Conservation (phyloP, 2,329 filamentous ascomycete species). For the Monosporascus sp. region DNA sequence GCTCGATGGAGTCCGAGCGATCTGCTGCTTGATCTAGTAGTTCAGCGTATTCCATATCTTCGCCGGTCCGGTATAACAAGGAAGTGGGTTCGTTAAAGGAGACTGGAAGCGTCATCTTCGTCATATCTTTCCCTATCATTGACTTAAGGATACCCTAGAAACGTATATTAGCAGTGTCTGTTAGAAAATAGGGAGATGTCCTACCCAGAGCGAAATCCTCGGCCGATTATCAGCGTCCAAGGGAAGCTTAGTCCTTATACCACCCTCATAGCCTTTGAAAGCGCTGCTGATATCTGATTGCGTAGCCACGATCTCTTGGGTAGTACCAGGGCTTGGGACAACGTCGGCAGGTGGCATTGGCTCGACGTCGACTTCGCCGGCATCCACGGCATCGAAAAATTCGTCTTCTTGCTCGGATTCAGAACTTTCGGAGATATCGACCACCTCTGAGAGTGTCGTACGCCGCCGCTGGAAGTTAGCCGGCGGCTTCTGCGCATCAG, state of each 20-base stretch:
- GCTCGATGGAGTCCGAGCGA: conserved; percentile 79
- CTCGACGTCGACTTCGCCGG: conserved; percentile 80
- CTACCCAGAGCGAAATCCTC: conserved; percentile 92
- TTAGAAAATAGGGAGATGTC: conserved; percentile 26
- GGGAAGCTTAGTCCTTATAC: conserved; percentile 71
- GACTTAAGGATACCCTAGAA: conserved; percentile 87
- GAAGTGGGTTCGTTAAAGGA: conserved; percentile 99
- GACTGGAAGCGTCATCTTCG: conserved; percentile 96
- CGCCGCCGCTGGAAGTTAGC: conserved; percentile 49
- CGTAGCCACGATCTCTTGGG: conserved; percentile 42
- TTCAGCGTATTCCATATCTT: conserved; percentile 97
- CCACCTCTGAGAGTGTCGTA: conserved; percentile 64
- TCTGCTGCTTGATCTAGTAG: conserved; percentile 85
- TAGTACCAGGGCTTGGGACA: conserved; percentile 32
- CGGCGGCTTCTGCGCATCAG: conserved; percentile 34
- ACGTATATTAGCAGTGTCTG: conserved; percentile 16
- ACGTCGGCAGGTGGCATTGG: conserved; percentile 51
- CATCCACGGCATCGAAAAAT: conserved; percentile 95
- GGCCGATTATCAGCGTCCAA: conserved; percentile 90
- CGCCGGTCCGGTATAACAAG: conserved; percentile 85
- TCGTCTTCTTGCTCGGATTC: conserved; percentile 77
- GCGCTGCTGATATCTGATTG: conserved; percentile 65
- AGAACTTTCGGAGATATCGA: conserved; percentile 66
- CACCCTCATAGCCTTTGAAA: conserved; percentile 89
- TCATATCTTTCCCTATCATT: conserved; percentile 99